These are phyloP conservation scores for Atalantia buxifolia DNA, from an alignment of 345 rosid genomes.

Conservation along the genomic window DNA sequence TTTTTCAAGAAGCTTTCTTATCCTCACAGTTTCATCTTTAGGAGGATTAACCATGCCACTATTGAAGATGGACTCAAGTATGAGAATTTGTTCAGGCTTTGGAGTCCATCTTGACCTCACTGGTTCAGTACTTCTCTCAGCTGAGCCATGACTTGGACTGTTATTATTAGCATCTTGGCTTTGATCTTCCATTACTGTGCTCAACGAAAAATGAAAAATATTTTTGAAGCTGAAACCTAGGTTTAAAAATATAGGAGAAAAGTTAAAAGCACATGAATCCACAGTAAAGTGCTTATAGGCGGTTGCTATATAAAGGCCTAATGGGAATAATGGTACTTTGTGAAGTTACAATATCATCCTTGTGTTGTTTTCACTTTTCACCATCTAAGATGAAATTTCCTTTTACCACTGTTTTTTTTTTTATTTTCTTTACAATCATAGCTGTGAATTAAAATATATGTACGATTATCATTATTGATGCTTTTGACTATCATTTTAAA, in stretches of 20 bases:
- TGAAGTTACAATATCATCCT: conserved; percentile 45
- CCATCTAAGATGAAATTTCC: conserved; percentile 9
- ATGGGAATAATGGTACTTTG: conserved; percentile 35
- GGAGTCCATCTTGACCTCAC: conserved; percentile 98
- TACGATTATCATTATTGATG: neutral
- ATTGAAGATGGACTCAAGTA: conserved; percentile 96
- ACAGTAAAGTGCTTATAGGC: conserved; percentile 28
- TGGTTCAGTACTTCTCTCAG: conserved; percentile 51
- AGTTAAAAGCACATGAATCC: conserved; percentile 21
- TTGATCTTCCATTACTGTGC: conserved; percentile 67
- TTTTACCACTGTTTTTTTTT: neutral
- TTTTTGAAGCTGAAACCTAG: conserved; percentile 38
- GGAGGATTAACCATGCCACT: conserved; percentile 99
- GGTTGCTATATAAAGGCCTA: conserved; percentile 30
- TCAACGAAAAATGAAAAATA: neutral
- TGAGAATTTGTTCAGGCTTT: conserved; percentile 95
- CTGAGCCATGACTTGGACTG: conserved; percentile 32
- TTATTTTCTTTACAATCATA: neutral
- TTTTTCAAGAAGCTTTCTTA: conserved; percentile 83
- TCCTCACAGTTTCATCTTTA: conserved; percentile 90
- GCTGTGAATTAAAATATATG: neutral
- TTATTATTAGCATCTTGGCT: conserved; percentile 34
- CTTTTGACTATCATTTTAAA: neutral
- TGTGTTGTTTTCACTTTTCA: neutral
- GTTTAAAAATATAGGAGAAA: conserved; percentile 21